Evolutionary conservation across 1,284 basidiomycete genomes (phyloP), one percentile per base, ranked within the genome.

Genomic region (Austroboletus novae-zelandiae): DNA sequence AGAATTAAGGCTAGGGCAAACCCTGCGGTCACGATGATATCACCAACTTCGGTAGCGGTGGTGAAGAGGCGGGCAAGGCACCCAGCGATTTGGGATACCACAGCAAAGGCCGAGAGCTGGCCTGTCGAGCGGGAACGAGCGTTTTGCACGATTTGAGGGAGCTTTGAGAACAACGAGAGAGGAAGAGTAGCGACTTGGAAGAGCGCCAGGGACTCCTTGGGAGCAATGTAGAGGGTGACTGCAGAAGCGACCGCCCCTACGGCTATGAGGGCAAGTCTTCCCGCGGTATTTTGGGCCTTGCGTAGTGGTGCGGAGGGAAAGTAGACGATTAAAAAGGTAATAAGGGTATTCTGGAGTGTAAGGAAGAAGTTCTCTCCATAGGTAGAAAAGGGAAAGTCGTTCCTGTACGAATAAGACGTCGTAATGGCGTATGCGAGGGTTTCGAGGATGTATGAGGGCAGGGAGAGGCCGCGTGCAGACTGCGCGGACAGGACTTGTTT

Each of bases 351-450:
- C 68, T 94, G 91, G 41, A 91, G 61, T 23, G 89, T 86, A 48
- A 96, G 79, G 78, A 94, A 94, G 54, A 91, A 68, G 74, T 94
- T 95, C 69, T 96, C 93, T 63, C 95, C 95, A 58, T 97, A 98
- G 1, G 95, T 97, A 34, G 90, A 93, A 76, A 97, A 95, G 1
- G 95, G 93, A 67, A 95, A 94, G 20, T 75, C 69, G 64, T 89
- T 87, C 36, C 92, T 78, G 55, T 83, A 84, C 4, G 92, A 88
- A 71, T 98, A 98, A n/a, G 81, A 80, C 36, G 92, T 78, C 0
- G 84, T 91, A 64, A 97, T 92, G 36, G 86, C 88, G 63, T 95
- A 96, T 0, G 91, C 80, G 15, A 90, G 73, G 0, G 92, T 94
- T 65, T 96, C 94, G 20, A 94, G 81, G 57, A 88, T 71, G 71